A percentile compares a stretch with the other conserved stretches of the same genome.
phyloP scores from a whole-genome alignment of 805 yeast genomes.

The Saturnispora mendoncae region DNA sequence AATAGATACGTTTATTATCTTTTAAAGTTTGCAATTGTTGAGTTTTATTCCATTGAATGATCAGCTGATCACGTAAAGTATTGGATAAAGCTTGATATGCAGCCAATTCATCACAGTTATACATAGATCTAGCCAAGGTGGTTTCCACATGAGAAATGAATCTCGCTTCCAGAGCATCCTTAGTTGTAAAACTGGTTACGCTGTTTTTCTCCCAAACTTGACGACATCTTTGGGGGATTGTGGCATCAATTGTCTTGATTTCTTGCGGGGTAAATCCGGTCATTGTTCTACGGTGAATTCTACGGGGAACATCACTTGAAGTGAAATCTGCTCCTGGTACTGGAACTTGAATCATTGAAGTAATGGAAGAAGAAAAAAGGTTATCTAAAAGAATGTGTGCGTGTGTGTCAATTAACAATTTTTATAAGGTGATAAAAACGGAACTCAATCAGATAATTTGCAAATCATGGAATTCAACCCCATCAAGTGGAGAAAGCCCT shows the following conservation, averaged over 20 bases:
- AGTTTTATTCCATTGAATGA: conserved; percentile 86
- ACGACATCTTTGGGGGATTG: conserved; percentile 72
- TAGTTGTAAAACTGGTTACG: conserved; percentile 39
- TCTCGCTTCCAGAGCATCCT: conserved; percentile 52
- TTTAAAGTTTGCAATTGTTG: conserved; percentile 81
- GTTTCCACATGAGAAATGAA: conserved; percentile 87
- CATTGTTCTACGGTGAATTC: conserved; percentile 58
- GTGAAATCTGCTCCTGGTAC: conserved; percentile 6
- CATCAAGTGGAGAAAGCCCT: conserved; percentile 50
- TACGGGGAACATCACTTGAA: conserved; percentile 3
- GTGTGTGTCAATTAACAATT: neutral
- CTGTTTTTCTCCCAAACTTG: conserved; percentile 68
- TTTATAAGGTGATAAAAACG: neutral
- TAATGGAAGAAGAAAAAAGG: neutral
- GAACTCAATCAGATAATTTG: neutral
- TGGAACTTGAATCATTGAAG: conserved; percentile 3
- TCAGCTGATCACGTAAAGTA: conserved; percentile 68
- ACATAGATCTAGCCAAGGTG: conserved; percentile 80
- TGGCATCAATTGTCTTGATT: conserved; percentile 70
- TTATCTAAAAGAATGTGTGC: too few species aligned
- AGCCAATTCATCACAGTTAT: conserved; percentile 86
- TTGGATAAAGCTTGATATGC: conserved; percentile 86
- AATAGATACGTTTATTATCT: conserved; percentile 81
- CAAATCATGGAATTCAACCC: conserved; percentile 27
- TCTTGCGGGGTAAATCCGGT: conserved; percentile 91